Conservation (phyloP, 2,329 filamentous ascomycete species). For the Nigrospora oryzae region DNA sequence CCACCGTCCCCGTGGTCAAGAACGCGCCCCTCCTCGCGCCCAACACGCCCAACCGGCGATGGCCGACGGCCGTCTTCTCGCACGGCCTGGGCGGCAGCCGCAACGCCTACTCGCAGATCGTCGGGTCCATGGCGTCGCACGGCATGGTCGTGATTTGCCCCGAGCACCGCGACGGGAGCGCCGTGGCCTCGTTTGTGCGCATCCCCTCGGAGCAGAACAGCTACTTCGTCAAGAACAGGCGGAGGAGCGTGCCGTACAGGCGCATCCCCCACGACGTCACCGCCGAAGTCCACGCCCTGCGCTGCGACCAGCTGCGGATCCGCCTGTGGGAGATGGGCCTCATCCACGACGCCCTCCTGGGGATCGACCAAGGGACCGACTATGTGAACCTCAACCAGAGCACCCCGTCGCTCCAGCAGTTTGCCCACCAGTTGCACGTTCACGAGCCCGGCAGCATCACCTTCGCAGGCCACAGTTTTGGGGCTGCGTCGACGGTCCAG, state of each 20-base stretch:
- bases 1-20: constrained; percentile 63
- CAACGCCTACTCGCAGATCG: constrained; percentile 80
- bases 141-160: constrained; percentile 74
- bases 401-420: constrained; percentile 46
- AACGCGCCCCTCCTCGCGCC: constrained; percentile 57
- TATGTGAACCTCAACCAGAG: constrained; percentile 44
- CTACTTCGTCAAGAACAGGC: constrained; percentile 22
- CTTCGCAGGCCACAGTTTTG: constrained; percentile 77
- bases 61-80: constrained; percentile 80
- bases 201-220: constrained; percentile 40
- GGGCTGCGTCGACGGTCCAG: constrained; percentile 65
- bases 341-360: constrained; percentile 58
- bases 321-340: constrained; percentile 73
- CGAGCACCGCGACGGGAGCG: constrained; percentile 76
- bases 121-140: constrained; percentile 70
- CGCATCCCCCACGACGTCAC: constrained; percentile 54
- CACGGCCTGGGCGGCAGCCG: constrained; percentile 75
- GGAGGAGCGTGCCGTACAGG: constrained; percentile 35
- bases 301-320: constrained; percentile 66
- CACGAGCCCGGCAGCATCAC: constrained; percentile 64
- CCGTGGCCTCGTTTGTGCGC: constrained; percentile 65
- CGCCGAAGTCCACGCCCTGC: constrained; percentile 55
- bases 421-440: constrained; percentile 56
- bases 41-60: constrained; percentile 41
- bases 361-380: constrained; percentile 49